A percentile compares a stretch with the other conserved stretches of the same genome.
These are phyloP conservation scores for Aurifilum marmelostoma DNA, from an alignment of 2,329 filamentous ascomycete genomes.

Conservation along the genomic window DNA sequence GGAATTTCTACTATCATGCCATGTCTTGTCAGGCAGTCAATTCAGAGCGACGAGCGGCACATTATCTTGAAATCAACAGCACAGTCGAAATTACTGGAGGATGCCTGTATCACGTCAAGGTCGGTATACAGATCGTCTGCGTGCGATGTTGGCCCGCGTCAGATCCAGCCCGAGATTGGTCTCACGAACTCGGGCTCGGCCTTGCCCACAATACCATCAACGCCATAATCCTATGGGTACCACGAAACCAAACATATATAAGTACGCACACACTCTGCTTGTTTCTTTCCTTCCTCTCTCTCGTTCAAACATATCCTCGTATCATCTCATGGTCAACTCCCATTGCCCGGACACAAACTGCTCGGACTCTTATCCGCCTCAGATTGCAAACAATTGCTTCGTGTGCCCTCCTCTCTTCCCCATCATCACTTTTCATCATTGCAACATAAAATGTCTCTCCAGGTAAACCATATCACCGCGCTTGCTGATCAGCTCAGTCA, in stretches of 20 bases:
- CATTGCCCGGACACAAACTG: background rate
- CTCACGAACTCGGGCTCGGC: background rate
- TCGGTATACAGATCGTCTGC: background rate
- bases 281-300: background rate
- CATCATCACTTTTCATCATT: background rate
- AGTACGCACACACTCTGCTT: background rate
- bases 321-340: background rate
- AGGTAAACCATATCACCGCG: background rate
- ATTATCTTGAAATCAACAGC: background rate
- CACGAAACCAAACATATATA: background rate
- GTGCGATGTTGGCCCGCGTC: background rate
- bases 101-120: background rate
- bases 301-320: background rate
- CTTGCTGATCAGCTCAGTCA: conserved; percentile 10
- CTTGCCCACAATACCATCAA: background rate
- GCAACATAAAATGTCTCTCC: background rate
- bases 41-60: background rate
- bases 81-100: too few relatives aligned
- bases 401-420: too few relatives aligned
- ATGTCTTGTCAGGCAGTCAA: too few relatives aligned
- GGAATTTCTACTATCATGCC: too few relatives aligned
- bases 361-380: background rate
- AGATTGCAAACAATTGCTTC: background rate
- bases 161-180: background rate
- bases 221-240: background rate